Evolutionary conservation across 306 rosid genomes (phyloP).

Genomic region (Begonia masoniana): DNA sequence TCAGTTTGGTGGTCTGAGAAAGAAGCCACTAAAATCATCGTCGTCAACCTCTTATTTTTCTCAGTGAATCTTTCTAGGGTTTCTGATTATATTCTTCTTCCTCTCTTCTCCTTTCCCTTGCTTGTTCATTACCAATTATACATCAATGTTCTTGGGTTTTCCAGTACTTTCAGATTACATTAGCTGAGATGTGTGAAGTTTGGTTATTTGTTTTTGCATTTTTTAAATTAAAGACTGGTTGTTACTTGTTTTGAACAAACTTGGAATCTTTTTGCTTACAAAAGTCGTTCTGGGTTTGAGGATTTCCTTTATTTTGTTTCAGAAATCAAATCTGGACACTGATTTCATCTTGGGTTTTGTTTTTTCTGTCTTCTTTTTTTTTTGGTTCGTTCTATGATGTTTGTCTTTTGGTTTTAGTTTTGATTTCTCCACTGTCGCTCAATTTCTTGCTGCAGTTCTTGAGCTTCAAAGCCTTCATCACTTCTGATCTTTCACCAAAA

Average conservation of each 20-base stretch:
- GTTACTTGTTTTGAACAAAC: too few relatives aligned
- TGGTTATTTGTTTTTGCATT: too few relatives aligned
- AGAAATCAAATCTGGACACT: background rate
- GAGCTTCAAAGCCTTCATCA: background rate
- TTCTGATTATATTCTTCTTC: background rate
- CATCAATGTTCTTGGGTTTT: too few relatives aligned
- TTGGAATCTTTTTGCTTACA: too few relatives aligned
- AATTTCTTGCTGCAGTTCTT: background rate
- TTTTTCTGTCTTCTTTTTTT: background rate
- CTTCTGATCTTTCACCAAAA: background rate
- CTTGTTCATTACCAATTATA: background rate
- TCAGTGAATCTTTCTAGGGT: constrained; percentile 4
- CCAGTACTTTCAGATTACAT: too few relatives aligned
- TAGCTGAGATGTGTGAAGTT: too few relatives aligned
- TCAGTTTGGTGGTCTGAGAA: background rate
- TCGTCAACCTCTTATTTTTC: background rate
- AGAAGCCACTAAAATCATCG: background rate
- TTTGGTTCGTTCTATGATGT: background rate
- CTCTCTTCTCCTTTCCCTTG: background rate
- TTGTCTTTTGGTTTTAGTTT: background rate
- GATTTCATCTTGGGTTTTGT: background rate
- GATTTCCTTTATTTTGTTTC: too few relatives aligned
- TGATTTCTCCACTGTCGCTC: too few relatives aligned
- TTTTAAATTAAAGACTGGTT: too few relatives aligned
- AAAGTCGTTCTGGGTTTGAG: too few relatives aligned